phyloP scores from a whole-genome alignment of 73 alveolate genomes.

The Paramecium biaurelia region DNA sequence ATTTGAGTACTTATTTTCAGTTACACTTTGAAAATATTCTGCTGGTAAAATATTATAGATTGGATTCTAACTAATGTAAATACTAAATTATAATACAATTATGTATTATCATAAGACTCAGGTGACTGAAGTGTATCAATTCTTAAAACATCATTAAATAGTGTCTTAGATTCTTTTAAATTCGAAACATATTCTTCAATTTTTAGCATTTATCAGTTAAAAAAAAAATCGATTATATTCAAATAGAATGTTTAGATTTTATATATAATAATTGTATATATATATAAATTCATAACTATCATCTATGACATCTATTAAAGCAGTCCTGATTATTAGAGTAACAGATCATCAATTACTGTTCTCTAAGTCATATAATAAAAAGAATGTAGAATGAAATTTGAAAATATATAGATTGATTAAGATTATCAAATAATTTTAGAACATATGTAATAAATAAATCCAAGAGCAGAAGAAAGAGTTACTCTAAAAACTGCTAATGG shows the following conservation, averaged over 20 bases:
- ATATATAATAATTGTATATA: not conserved
- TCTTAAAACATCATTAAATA: not conserved
- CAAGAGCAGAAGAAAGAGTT: constrained; percentile 41
- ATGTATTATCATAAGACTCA: not conserved
- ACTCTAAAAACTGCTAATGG: constrained; percentile 13
- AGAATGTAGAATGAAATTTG: not conserved
- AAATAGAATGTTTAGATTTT: not conserved
- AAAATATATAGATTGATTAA: not conserved
- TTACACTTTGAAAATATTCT: not conserved
- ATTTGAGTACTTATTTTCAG: not conserved
- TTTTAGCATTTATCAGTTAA: constrained; percentile 19
- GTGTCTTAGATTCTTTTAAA: not conserved
- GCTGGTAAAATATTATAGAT: not conserved
- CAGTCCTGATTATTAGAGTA: not conserved
- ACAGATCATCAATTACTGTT: not conserved
- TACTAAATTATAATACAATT: constrained; percentile 19
- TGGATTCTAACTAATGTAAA: constrained; percentile 17
- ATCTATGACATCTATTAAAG: not conserved
- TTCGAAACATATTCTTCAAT: constrained; percentile 18
- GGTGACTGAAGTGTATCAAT: not conserved
- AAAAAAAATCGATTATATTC: not conserved
- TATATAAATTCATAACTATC: not conserved
- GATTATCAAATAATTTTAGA: not conserved
- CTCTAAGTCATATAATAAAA: not conserved
- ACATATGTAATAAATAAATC: not conserved